These are phyloP conservation scores for Aspergillus sp. DNA, from an alignment of 2,329 filamentous ascomycete genomes.

Conservation along the genomic window DNA sequence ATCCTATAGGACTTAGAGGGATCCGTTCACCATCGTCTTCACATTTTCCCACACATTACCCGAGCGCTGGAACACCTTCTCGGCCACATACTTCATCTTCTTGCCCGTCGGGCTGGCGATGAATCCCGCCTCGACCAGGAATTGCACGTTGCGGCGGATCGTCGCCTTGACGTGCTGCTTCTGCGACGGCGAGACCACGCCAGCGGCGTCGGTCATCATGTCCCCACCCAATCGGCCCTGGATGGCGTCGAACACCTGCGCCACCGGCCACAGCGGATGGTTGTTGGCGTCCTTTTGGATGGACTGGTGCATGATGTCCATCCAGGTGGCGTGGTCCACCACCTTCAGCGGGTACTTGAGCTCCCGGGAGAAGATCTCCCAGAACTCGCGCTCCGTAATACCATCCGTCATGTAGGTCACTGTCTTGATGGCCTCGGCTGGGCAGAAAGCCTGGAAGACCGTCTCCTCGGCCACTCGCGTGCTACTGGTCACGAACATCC, in stretches of 20 bases:
- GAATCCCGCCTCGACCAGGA: slow-evolving; percentile 12
- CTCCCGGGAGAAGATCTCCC: slow-evolving; percentile 13
- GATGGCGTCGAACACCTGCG: slow-evolving; percentile 8
- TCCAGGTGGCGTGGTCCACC: slow-evolving; percentile 4
- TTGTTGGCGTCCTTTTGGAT: slow-evolving; percentile 1
- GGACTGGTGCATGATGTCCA: slow-evolving; percentile 7
- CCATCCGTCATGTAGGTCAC: slow-evolving; percentile 10
- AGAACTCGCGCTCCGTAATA: slow-evolving; percentile 15
- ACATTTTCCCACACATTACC: slow-evolving; percentile 18
- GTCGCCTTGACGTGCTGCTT: slow-evolving; percentile 14
- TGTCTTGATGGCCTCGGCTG: slow-evolving; percentile 1
- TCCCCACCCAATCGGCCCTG: slow-evolving; percentile 9
- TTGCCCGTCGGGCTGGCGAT: slow-evolving; percentile 15
- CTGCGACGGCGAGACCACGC: slow-evolving; percentile 11
- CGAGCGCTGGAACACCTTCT: slow-evolving; percentile 15
- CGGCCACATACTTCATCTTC: slow-evolving; percentile 15
- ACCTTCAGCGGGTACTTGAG: slow-evolving; percentile 10
- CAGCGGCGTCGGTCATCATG: slow-evolving; percentile 1
- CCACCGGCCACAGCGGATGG: slow-evolving; percentile 15
- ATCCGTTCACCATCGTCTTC: slow-evolving; percentile 12
- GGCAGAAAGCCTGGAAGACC: slow-evolving; percentile 13
- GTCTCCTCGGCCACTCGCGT: slow-evolving; percentile 13
- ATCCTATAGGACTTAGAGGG: slow-evolving; percentile 6
- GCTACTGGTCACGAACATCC: slow-evolving; percentile 13
- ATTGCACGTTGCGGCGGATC: slow-evolving; percentile 12